Evolutionary conservation across 163 green algal genomes (phyloP), one percentile per base, ranked within the genome.

Genomic region (Volvox carteri): DNA sequence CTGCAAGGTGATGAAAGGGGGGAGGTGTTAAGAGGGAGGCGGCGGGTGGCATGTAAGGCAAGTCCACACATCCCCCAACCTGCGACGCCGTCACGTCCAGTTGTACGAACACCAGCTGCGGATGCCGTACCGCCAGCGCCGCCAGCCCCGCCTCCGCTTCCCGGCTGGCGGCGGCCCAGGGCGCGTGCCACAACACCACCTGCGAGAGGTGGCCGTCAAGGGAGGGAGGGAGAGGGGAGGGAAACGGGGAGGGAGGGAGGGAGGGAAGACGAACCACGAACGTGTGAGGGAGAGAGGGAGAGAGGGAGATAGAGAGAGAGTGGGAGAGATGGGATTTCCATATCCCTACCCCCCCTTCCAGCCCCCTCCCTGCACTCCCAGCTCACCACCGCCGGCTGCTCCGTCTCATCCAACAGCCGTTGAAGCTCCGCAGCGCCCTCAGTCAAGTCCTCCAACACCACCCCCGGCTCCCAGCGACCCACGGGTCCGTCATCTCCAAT

Each of bases 341-440:
- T n/a, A n/a, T n/a, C n/a, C n/a, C n/a, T 37, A 60, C 8, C 23
- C 41, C 41, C 30, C 41, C 73, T 41, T 2, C 41, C 21, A 12
- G 5, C 73, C 72, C 37, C 4, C 7, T 39, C 23, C n/a, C 72
- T 39, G 1, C 12, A 4, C 74, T 46, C 48, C 44, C 48, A 25
- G n/a, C 78, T 25, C 79, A 86, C 79, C 79, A 86, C 79, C 39
- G 79, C 62, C 0, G 62, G 62, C 42, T 67, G 42, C 67, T 65
- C 48, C 23, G 48, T 74, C 7, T 83, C 73, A 28, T 95, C 90
- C 74, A 97, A 70, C 48, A 93, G 60, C 37, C 67, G 30, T 87
- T 96, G 92, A 33, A 95, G 85, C 89, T 97, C 89, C 33, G 76
- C 52, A 1, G 92, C 94, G 33, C 95, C 95, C 5, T 85, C 92